Evolutionary conservation across 306 rosid genomes (phyloP), one percentile per base, ranked within the genome.

Genomic region (Trifolium repens): DNA sequence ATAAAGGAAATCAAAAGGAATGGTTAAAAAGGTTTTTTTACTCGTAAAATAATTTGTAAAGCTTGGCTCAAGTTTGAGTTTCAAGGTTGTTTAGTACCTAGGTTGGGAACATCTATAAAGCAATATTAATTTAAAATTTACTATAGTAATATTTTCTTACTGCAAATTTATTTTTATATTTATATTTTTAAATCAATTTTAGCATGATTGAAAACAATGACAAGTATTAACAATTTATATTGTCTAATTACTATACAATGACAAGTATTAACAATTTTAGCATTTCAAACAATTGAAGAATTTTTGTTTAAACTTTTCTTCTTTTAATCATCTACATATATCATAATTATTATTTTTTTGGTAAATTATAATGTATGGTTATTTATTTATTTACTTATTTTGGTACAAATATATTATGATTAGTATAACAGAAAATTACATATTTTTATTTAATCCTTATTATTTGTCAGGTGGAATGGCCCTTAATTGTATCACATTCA

Each of bases 401-500:
- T 52, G 4, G 1, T 16, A 52, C 11, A 52, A 52, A 52, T 22
- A 57, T 9, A 4, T 24, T 57, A 57, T 57, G 34, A 19, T 57
- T 57, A 57, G 24, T 57, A 57, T 57, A 57, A 11, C 4, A 57
- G n/a, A 57, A 57, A 24, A 24, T 24, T 26, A 3, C 14, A 26
- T 24, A 1, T 10, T 57, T 9, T 4, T 57, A 3, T 11, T 30
- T 60, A 32, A 61, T 27, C 2, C 7, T 32, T 14, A 30, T 30
- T 61, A 61, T 15, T 32, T 30, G 12, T 61, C 76, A 94, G 99
- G 91, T 75, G 13, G 97, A 94, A 71, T 92, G 93, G 90, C 99
- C 99, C 8, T 70, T 89, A 10, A 93, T 87, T 72, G 96, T 68
- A 17, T 94, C 99, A 43, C 77, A 74, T 24, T 75, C 79, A 59